Base-by-base conservation (phyloP, 164 flowering plant species). In the Stephania japonica region DNA sequence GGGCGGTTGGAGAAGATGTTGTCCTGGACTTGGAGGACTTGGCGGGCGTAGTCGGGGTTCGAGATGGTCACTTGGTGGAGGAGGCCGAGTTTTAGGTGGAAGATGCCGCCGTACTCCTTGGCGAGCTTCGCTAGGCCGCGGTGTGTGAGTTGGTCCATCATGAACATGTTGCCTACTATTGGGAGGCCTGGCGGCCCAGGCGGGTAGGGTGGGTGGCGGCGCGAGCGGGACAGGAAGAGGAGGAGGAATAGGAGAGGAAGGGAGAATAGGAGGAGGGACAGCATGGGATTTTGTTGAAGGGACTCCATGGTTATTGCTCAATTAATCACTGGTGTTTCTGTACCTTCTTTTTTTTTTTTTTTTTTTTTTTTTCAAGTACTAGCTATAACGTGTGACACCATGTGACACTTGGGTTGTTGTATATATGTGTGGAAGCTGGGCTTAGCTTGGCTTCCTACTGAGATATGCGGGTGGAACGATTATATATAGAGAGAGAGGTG, bases 71-170 rank as follows among this genome's bases (percentile, higher is more conserved):
- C 81, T 81, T 78, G 86, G 83, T 90, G 87, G 3, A 85, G 72
- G 71, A 68, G 75, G 0, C 98, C 98, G 72, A 91, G 84, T 1
- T 82, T 79, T 42, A 93, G 86, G 70, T 87, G 85, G 65, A 86
- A 68, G 19, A 93, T 21, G 0, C 97, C 95, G n/a, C 98, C 98
- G 72, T 90, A 89, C 8, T 68, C 25, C 16, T 85, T 74, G 18
- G 86, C 88, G 7, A 93, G 86, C 5, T 76, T 70, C 53, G 97
- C 93, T 0, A 93, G 87, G 5, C 98, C 97, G 0, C 93, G 88
- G 82, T 93, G 98, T 24, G 94, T 91, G 27, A 93, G 75, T 73
- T 93, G 87, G 78, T 89, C 93, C 90, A 90, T 86, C 84, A 91
- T 81, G 38, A 26, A 1, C 93, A 93, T 87, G 87, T 90, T 89